A percentile compares a stretch with the other conserved stretches of the same genome.
Evolutionary conservation across 2,329 filamentous ascomycete species (phyloP).

Genomic region (Furcasterigmium furcatum): DNA sequence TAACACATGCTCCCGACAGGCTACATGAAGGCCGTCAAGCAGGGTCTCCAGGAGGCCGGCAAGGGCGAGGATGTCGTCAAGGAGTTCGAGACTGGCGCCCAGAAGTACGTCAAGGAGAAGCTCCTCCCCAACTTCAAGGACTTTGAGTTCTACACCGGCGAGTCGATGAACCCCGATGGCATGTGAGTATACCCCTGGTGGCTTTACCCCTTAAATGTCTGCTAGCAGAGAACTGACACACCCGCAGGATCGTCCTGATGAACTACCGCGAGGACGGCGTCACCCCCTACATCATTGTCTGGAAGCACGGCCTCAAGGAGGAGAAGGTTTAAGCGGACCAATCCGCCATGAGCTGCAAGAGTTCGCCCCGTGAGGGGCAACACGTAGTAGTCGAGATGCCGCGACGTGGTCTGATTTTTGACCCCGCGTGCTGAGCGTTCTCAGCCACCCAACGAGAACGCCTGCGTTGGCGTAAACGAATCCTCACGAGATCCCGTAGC

Average conservation of each 20-base stretch:
- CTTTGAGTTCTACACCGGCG: constrained; percentile 90
- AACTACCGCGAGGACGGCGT: constrained; percentile 97
- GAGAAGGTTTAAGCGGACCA: constrained; percentile 79
- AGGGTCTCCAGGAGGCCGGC: constrained; percentile 53
- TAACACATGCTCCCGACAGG: constrained; percentile 37
- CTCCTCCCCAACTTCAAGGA: constrained; percentile 87
- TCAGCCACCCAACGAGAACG: not conserved
- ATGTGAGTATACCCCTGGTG: constrained; percentile 67
- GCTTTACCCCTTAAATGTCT: not conserved
- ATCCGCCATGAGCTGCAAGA: not conserved
- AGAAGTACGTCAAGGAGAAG: constrained; percentile 75
- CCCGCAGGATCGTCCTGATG: constrained; percentile 74
- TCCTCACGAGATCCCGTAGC: not conserved
- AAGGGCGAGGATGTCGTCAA: constrained; percentile 66
- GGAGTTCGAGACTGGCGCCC: constrained; percentile 76
- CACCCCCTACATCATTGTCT: constrained; percentile 85
- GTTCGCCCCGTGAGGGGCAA: no score
- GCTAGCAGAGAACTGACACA: not conserved
- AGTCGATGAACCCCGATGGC: constrained; percentile 89
- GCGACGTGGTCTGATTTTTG: not conserved
- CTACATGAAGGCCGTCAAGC: constrained; percentile 91
- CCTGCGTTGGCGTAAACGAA: no score
- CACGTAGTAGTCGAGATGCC: not conserved
- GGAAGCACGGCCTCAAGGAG: constrained; percentile 90
- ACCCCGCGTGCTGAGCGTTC: not conserved